A percentile compares a stretch with the other conserved stretches of the same genome.
Conservation (phyloP, 2,329 filamentous ascomycete species). For the Apiospora marii region DNA sequence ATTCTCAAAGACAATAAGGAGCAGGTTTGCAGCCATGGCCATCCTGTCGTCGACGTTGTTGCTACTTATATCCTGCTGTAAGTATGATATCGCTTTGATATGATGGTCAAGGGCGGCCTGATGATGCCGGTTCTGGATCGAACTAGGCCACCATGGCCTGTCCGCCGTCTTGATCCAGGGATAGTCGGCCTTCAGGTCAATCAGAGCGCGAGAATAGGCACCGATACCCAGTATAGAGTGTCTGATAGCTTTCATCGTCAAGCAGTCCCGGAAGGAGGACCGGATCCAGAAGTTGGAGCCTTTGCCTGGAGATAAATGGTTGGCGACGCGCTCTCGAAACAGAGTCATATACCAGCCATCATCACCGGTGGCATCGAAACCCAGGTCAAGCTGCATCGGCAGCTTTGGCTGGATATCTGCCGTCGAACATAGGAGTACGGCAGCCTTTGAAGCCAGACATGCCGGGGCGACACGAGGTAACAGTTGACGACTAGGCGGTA, state of each 20-base stretch:
- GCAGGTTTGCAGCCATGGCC: constrained; percentile 38
- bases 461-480: constrained; percentile 7
- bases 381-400: constrained; percentile 29
- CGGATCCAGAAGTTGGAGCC: constrained; percentile 36
- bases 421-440: not conserved
- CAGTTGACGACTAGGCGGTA: constrained; percentile 15
- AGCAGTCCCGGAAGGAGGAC: constrained; percentile 37
- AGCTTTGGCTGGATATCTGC: not conserved
- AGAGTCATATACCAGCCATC: constrained; percentile 38
- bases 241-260: constrained; percentile 35
- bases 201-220: constrained; percentile 37
- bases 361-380: constrained; percentile 34
- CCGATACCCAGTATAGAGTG: constrained; percentile 40
- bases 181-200: constrained; percentile 34
- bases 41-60: constrained; percentile 34
- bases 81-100: constrained; percentile 35
- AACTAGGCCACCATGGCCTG: constrained; percentile 35
- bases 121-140: constrained; percentile 35
- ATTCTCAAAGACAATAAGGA: constrained; percentile 41
- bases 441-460: not conserved
- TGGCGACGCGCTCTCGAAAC: constrained; percentile 35
- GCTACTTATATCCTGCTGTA: constrained; percentile 34
- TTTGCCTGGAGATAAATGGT: constrained; percentile 36
- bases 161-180: constrained; percentile 26
- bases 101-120: constrained; percentile 39